These are phyloP conservation scores for Globisporangium solare DNA, from an alignment of 352 stramenopile genomes.

Conservation along the genomic window DNA sequence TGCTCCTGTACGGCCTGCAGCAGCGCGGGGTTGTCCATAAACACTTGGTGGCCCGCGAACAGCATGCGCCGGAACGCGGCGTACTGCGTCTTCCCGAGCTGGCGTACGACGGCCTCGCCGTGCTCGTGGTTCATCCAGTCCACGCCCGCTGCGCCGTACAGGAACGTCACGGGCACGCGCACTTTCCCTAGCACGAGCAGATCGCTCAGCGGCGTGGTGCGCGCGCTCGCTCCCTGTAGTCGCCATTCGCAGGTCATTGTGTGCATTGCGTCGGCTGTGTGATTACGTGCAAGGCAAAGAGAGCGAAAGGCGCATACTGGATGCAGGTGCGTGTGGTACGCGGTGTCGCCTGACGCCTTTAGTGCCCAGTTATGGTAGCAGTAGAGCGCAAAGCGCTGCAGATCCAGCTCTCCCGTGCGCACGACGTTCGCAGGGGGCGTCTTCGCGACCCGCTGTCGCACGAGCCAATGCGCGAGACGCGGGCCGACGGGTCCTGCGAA, in stretches of 20 bases:
- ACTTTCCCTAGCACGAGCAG: slow-evolving; percentile 3
- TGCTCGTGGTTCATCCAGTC: slow-evolving; percentile 24
- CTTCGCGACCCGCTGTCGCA: slow-evolving; percentile 1
- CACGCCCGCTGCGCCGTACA: slow-evolving; percentile 12
- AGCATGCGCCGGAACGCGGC: not conserved
- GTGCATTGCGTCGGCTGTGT: too few relatives aligned
- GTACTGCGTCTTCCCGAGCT: slow-evolving; percentile 10
- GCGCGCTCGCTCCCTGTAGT: slow-evolving; percentile 4
- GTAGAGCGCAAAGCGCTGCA: slow-evolving; percentile 4
- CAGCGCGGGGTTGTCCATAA: slow-evolving; percentile 10
- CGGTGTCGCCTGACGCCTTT: slow-evolving; percentile 5
- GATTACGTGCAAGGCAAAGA: not conserved
- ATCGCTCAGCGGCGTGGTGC: not conserved
- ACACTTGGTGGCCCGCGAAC: slow-evolving; percentile 4
- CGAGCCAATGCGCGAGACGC: slow-evolving; percentile 3
- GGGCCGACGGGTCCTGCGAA: slow-evolving; percentile 8
- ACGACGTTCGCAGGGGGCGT: slow-evolving; percentile 3
- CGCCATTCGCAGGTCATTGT: not conserved
- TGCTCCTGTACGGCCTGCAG: slow-evolving; percentile 1
- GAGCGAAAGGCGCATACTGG: not conserved
- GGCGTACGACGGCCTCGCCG: slow-evolving; percentile 13
- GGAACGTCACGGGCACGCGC: slow-evolving; percentile 16
- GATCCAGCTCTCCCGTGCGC: slow-evolving; percentile 1
- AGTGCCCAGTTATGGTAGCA: slow-evolving; percentile 16
- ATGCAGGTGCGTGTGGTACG: slow-evolving; percentile 8